These are phyloP conservation scores for Bocquillonia castaneifolia DNA, from an alignment of 441 rosid genomes.

Conservation along the genomic window DNA sequence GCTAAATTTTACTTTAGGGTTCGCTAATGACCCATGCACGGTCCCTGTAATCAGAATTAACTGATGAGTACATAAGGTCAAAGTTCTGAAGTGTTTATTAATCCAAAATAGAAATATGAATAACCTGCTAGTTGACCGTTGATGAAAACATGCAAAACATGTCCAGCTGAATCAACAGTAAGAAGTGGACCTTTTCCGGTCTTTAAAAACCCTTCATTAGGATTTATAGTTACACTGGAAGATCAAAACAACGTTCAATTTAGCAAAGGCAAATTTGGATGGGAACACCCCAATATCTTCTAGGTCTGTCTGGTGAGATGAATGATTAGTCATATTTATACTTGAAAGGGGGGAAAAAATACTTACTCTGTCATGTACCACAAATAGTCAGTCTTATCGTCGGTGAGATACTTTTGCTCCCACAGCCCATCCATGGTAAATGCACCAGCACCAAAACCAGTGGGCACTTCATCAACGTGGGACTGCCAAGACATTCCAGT, in stretches of 20 bases:
- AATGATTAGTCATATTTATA: no score
- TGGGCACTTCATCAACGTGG: conserved; percentile 62
- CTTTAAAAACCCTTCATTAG: conserved; percentile 68
- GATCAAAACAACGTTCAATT: neutral
- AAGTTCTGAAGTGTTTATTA: neutral
- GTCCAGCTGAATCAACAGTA: conserved; percentile 82
- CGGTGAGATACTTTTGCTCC: conserved; percentile 83
- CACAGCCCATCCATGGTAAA: conserved; percentile 62
- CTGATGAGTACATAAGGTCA: conserved; percentile 9
- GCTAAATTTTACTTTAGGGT: conserved; percentile 61
- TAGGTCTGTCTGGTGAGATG: no score
- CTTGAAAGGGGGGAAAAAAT: no score
- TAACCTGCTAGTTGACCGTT: conserved; percentile 77
- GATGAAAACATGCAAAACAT: conserved; percentile 86
- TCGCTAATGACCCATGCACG: conserved; percentile 62
- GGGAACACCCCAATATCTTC: neutral
- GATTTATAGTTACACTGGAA: conserved; percentile 42
- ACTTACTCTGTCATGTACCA: conserved; percentile 97
- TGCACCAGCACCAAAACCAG: conserved; percentile 46
- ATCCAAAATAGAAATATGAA: neutral
- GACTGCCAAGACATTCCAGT: conserved; percentile 78
- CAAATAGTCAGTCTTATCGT: conserved; percentile 77
- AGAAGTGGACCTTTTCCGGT: conserved; percentile 71
- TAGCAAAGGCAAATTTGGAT: conserved; percentile 1
- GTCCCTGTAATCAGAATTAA: conserved; percentile 45